Base-by-base conservation (phyloP, 2,329 filamentous ascomycete genomes). In the Penicillium sclerotigenum region DNA sequence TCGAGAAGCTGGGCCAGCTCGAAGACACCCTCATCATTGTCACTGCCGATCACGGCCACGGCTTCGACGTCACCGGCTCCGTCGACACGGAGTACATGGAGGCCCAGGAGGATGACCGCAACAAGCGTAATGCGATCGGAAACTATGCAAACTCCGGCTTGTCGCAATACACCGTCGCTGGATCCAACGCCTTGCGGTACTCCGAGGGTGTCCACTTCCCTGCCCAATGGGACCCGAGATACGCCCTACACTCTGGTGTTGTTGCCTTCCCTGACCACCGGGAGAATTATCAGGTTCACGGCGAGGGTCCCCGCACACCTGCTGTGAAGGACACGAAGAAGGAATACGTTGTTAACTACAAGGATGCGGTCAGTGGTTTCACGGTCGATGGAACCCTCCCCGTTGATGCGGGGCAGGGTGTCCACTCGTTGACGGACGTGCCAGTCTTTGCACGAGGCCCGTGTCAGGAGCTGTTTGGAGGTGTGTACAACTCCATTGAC, bases 31-130 rank as follows among this genome's bases (percentile, higher is more conserved):
- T 93, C 4, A 80, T 95, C 61, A 71, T 95, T 47, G 88, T 94
- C 47, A 91, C 90, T 3, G 88, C 90, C n/a, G 90, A 95, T 69
- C 90, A 94, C 79, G 90, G 90, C 40, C 90, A 95, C 76, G 90
- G 90, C 53, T 95, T 95, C 71, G 90, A 92, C 65, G 90, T 95
- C 64, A 92, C 87, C 71, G 90, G 90, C 60, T 86, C 81, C 60
- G 89, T 90, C 46, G 90, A 95, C 69, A 94, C 90, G 18, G 79
- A 88, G 70, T 94, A 92, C 74, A 80, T 93, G 45, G 77, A 82
- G 16, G 81, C 82, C 4, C 83, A 91, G 65, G 74, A 79, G 7
- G 80, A 81, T 18, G 84, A 89, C 70, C 87, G 90, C 64, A 76
- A 83, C 65, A 93, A 91, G 81, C 88, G 90, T 64, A 79, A 82